Evolutionary conservation across 768 basidiomycete genomes (phyloP).

Genomic region (Suillus plorans): DNA sequence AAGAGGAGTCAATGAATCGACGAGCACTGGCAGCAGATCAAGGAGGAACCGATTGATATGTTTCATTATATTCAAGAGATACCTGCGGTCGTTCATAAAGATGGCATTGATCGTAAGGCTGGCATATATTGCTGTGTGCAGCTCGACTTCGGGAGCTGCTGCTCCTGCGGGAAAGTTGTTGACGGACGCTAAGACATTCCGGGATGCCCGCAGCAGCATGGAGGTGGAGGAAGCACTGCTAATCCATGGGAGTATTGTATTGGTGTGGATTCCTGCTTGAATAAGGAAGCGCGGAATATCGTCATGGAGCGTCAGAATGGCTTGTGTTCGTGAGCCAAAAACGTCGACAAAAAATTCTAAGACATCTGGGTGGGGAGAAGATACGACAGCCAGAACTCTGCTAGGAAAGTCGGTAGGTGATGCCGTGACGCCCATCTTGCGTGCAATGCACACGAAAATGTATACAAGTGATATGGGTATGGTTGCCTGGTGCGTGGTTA

Average conservation of each 20-base stretch:
- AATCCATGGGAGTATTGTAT: conserved; percentile 20
- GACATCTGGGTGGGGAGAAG: conserved; percentile 33
- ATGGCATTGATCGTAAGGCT: conserved; percentile 40
- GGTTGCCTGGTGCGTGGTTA: conserved; percentile 46
- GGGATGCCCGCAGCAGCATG: conserved; percentile 41
- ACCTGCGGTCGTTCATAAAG: conserved; percentile 32
- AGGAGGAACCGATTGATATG: conserved; percentile 38
- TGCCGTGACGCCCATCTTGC: conserved; percentile 50
- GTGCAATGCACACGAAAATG: conserved; percentile 54
- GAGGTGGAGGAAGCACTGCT: conserved; percentile 30
- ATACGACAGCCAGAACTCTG: conserved; percentile 53
- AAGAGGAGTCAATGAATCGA: conserved; percentile 36
- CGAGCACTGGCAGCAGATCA: conserved; percentile 43
- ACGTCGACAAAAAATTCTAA: conserved; percentile 49
- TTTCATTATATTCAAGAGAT: conserved; percentile 32
- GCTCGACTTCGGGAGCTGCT: conserved; percentile 30
- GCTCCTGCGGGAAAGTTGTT: conserved; percentile 20
- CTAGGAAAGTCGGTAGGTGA: conserved; percentile 57
- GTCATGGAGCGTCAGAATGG: conserved; percentile 35
- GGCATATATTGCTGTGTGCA: conserved; percentile 35
- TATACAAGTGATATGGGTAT: conserved; percentile 63
- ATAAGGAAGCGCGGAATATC: conserved; percentile 35
- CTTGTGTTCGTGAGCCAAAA: conserved; percentile 36
- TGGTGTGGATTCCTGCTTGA: conserved; percentile 24
- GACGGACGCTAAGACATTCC: conserved; percentile 39